Percentiles rank a stretch among this genome's conserved stretches.
These are phyloP conservation scores for Leccinum rimulosum DNA, from an alignment of 768 basidiomycete genomes.

Conservation along the genomic window DNA sequence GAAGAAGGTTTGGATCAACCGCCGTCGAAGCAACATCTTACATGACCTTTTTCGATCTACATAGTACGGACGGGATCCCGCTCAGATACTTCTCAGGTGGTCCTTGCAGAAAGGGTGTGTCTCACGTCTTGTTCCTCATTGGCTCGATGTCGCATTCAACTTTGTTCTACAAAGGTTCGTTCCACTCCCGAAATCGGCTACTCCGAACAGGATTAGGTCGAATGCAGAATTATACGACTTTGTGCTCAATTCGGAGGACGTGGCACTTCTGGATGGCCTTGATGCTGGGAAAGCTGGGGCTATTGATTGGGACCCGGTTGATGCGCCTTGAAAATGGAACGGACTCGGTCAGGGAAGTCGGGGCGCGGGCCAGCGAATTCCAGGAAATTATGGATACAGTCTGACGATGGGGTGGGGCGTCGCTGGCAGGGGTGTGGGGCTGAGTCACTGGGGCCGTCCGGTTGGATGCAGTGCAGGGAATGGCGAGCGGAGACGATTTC, in stretches of 20 bases:
- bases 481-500: too few relatives aligned
- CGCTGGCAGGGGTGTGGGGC: too few relatives aligned
- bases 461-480: too few relatives aligned
- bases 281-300: constrained; percentile 74
- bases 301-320: constrained; percentile 82
- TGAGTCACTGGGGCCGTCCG: too few relatives aligned
- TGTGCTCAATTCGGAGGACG: constrained; percentile 60
- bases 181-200: constrained; percentile 80
- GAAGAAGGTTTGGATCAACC: constrained; percentile 46
- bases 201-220: constrained; percentile 62
- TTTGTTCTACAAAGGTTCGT: constrained; percentile 51
- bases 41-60: background rate
- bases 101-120: constrained; percentile 80
- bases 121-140: constrained; percentile 1
- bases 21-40: background rate
- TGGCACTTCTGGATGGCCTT: constrained; percentile 60
- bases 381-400: background rate
- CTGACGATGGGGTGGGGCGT: too few relatives aligned
- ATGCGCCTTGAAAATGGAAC: constrained; percentile 31
- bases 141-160: background rate
- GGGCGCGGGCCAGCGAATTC: background rate
- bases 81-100: constrained; percentile 88
- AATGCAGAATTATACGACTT: constrained; percentile 80
- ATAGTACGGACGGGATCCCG: constrained; percentile 58
- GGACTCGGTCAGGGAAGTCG: constrained; percentile 8